Percentiles rank a stretch among this genome's conserved stretches.
Conservation (phyloP, 495 filamentous ascomycete genomes). For the Aspergillus bridgeri region DNA sequence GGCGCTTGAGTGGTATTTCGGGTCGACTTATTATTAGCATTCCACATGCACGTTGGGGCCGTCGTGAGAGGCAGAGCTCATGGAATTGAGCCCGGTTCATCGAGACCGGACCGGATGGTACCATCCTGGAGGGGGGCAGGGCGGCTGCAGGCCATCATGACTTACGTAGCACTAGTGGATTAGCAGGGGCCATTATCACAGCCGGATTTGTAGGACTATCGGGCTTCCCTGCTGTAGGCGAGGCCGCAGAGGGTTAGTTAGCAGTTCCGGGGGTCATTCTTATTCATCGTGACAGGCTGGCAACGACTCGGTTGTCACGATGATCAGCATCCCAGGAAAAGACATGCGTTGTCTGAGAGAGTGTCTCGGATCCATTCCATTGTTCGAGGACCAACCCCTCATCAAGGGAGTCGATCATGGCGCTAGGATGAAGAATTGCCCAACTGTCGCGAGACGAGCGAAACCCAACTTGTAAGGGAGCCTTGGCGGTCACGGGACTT, state of each 20-base stretch:
- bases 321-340: not conserved
- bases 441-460: not conserved
- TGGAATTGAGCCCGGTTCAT: not conserved
- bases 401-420: not conserved
- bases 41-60: not conserved
- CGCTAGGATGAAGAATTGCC: not conserved
- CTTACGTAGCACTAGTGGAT: not conserved
- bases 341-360: not conserved
- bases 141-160: conserved; percentile 2
- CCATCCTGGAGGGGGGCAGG: not conserved
- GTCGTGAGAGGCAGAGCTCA: not conserved
- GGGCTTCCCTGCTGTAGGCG: not conserved
- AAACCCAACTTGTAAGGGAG: too few relatives aligned
- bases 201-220: too few relatives aligned
- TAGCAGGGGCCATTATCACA: not conserved
- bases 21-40: not conserved
- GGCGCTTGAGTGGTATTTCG: not conserved
- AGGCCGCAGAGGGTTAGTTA: not conserved
- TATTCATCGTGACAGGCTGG: not conserved
- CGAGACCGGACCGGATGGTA: not conserved
- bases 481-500: not conserved
- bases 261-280: not conserved
- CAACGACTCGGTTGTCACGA: not conserved
- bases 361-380: not conserved
- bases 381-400: not conserved